Percentiles rank a stretch among this genome's conserved stretches.
phyloP scores from a whole-genome alignment of 2,329 filamentous ascomycete genomes.

The Xylaria multiplex region DNA sequence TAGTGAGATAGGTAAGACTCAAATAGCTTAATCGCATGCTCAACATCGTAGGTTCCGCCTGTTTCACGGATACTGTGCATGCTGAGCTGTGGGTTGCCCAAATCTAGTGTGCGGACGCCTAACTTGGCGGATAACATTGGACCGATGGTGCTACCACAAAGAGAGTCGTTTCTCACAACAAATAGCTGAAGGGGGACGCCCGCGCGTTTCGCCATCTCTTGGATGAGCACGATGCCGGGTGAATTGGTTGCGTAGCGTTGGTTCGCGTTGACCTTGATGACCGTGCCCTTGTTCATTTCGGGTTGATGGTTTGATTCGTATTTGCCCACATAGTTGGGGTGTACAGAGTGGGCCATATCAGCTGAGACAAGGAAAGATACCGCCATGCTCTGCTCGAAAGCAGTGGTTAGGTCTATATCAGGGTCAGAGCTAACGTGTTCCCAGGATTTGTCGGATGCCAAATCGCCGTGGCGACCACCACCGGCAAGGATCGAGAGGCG shows the following conservation, averaged over 20 bases:
- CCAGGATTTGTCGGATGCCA: slow-evolving; percentile 71
- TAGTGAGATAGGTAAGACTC: slow-evolving; percentile 87
- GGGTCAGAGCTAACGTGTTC: slow-evolving; percentile 63
- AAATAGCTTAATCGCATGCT: slow-evolving; percentile 86
- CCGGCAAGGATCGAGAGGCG: slow-evolving; percentile 84
- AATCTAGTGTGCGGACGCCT: slow-evolving; percentile 87
- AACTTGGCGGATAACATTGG: slow-evolving; percentile 93
- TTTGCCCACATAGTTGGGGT: slow-evolving; percentile 93
- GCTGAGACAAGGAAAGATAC: slow-evolving; percentile 94
- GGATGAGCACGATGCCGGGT: slow-evolving; percentile 89
- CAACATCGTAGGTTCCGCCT: slow-evolving; percentile 86
- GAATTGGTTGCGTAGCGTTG: slow-evolving; percentile 97
- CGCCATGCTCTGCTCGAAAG: slow-evolving; percentile 91
- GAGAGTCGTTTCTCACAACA: slow-evolving; percentile 93
- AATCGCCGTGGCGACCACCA: slow-evolving; percentile 59
- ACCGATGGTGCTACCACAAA: slow-evolving; percentile 95
- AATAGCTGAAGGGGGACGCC: slow-evolving; percentile 93
- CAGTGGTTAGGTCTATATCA: slow-evolving; percentile 75
- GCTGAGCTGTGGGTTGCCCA: slow-evolving; percentile 92
- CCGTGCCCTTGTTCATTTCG: slow-evolving; percentile 94
- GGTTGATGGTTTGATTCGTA: slow-evolving; percentile 92
- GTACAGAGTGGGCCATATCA: slow-evolving; percentile 96
- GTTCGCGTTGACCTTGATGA: slow-evolving; percentile 98
- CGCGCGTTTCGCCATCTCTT: slow-evolving; percentile 80
- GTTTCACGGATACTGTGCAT: slow-evolving; percentile 99